phyloP scores from a whole-genome alignment of 352 stramenopile genomes.

The Globisporangium apiculatum region DNA sequence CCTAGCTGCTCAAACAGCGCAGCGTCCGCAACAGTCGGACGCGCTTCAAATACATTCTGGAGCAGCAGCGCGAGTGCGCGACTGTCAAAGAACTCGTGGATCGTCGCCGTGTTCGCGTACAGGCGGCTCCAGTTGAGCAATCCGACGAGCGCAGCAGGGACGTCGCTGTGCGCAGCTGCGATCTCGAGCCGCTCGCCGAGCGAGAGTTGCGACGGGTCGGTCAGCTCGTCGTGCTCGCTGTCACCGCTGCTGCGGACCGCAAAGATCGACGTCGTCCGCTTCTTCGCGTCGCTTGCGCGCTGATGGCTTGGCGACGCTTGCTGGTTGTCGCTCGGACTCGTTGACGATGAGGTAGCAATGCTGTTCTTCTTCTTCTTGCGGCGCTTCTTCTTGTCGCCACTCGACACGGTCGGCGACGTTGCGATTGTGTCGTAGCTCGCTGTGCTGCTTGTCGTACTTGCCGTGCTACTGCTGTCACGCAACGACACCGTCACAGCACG shows the following conservation, averaged over 20 bases:
- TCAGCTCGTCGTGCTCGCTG: constrained; percentile 2
- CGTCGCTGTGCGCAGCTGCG: constrained; percentile 52
- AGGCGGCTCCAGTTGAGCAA: constrained; percentile 69
- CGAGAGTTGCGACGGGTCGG: constrained; percentile 36
- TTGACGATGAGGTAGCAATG: not conserved
- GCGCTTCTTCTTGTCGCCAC: constrained; percentile 26
- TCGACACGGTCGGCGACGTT: constrained; percentile 13
- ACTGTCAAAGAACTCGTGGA: constrained; percentile 66
- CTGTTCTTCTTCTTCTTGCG: constrained; percentile 24
- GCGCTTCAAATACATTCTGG: constrained; percentile 45
- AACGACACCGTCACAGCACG: not conserved
- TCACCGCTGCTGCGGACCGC: constrained; percentile 1
- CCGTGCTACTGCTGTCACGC: constrained; percentile 16
- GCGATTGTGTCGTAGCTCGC: constrained; percentile 14
- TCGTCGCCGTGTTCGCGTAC: constrained; percentile 53
- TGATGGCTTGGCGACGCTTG: not conserved
- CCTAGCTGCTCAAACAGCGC: constrained; percentile 51
- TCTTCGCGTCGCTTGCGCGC: constrained; percentile 2
- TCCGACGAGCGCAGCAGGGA: constrained; percentile 64
- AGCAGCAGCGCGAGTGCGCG: constrained; percentile 54
- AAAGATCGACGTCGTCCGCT: constrained; percentile 2
- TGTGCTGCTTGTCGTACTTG: constrained; percentile 19
- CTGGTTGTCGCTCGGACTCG: constrained; percentile 1
- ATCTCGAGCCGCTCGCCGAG: constrained; percentile 54
- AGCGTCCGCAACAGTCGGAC: constrained; percentile 13